phyloP scores from a whole-genome alignment of 805 yeast genomes.

The Allodekkera sacchari region DNA sequence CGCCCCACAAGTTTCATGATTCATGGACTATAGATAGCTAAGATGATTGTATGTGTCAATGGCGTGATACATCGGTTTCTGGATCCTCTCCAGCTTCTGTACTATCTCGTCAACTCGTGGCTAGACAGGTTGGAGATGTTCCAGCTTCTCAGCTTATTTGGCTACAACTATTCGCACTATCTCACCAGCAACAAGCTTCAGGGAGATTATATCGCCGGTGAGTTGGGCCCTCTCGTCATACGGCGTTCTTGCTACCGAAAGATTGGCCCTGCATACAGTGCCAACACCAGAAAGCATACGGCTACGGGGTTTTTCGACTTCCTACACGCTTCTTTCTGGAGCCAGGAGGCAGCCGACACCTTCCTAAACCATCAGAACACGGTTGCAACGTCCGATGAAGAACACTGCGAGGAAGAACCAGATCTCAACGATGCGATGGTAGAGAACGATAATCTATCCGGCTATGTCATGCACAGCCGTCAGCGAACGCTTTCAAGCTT shows the following conservation, averaged over 20 bases:
- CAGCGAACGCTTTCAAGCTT: no score
- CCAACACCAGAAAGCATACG: conserved; percentile 10
- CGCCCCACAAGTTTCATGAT: conserved; percentile 45
- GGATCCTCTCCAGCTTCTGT: conserved; percentile 1
- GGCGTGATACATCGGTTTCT: conserved; percentile 3
- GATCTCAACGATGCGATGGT: no score
- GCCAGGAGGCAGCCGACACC: no score
- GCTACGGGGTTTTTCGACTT: no score
- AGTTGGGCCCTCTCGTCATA: conserved; percentile 13
- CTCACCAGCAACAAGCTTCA: conserved; percentile 10
- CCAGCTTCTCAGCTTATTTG: not conserved
- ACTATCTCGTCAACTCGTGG: not conserved
- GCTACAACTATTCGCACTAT: conserved; percentile 8
- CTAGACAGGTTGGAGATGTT: not conserved
- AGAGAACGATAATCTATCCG: no score
- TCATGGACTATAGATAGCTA: conserved; percentile 66
- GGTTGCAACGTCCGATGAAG: no score
- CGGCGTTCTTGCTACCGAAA: conserved; percentile 6
- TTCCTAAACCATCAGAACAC: no score
- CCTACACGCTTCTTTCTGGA: no score
- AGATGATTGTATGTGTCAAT: conserved; percentile 38
- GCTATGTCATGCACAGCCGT: no score
- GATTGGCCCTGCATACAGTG: conserved; percentile 13
- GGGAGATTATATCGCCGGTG: conserved; percentile 21
- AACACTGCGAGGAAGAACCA: no score